Conservation (phyloP, 1,284 basidiomycete genomes). For the Anthracocystis panici-leucophaei region DNA sequence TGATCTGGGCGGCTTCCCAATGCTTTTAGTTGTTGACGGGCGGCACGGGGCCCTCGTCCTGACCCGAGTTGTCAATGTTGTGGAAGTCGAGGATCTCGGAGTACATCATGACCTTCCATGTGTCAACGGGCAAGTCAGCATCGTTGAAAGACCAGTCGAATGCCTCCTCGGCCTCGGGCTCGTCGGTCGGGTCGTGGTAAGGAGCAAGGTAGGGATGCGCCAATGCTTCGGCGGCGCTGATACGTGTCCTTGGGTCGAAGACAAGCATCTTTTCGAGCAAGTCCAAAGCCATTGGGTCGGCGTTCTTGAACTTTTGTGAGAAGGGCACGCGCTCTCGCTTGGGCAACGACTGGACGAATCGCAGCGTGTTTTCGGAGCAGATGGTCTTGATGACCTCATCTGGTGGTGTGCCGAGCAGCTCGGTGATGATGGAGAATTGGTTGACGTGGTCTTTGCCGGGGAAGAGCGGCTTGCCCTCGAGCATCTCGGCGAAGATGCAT, state of each 20-base stretch:
- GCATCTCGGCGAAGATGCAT: slow-evolving; percentile 99
- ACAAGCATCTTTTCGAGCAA: slow-evolving; percentile 99
- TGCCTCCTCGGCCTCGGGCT: slow-evolving; percentile 91
- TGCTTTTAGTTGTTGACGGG: slow-evolving; percentile 35
- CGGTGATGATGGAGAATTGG: slow-evolving; percentile 99
- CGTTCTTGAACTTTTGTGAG: slow-evolving; percentile 89
- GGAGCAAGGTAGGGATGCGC: slow-evolving; percentile 94
- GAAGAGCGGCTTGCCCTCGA: slow-evolving; percentile 98
- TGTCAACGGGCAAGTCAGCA: slow-evolving; percentile 98
- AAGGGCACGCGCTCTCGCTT: slow-evolving; percentile 96
- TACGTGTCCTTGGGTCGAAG: slow-evolving; percentile 96
- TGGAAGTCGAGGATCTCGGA: slow-evolving; percentile 71
- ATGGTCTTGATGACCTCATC: slow-evolving; percentile 99
- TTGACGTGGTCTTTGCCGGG: slow-evolving; percentile 99
- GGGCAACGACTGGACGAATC: slow-evolving; percentile 96
- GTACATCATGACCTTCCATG: slow-evolving; percentile 88
- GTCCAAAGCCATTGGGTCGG: slow-evolving; percentile 93
- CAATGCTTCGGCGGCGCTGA: slow-evolving; percentile 91
- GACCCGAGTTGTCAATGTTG: slow-evolving; percentile 67
- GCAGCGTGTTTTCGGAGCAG: slow-evolving; percentile 97
- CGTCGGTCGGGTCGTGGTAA: slow-evolving; percentile 98
- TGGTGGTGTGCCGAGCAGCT: slow-evolving; percentile 94
- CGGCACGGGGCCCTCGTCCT: slow-evolving; percentile 58
- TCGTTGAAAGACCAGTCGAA: slow-evolving; percentile 99
- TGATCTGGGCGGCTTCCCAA: not conserved